Percentiles rank a stretch among this genome's conserved stretches.
Conservation (phyloP, 371 early-diverging fungal genomes). For the Basidiobolus meristosporus region DNA sequence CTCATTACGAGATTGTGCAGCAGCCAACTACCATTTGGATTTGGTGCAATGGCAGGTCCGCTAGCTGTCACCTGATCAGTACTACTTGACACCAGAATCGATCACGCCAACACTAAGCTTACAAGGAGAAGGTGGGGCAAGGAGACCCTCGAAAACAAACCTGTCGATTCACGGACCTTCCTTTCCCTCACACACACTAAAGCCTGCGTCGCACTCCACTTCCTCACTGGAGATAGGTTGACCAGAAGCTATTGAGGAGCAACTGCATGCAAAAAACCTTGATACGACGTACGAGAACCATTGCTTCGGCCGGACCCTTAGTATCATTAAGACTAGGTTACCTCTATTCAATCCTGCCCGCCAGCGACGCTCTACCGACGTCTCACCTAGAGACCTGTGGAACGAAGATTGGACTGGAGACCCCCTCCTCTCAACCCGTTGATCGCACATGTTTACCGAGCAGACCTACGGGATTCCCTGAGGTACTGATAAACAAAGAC, state of each 20-base stretch:
- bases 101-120: no score
- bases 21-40: constrained; percentile 37
- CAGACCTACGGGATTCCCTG: no score
- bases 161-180: constrained; percentile 59
- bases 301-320: constrained; percentile 26
- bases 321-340: no score
- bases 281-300: constrained; percentile 66
- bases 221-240: constrained; percentile 50
- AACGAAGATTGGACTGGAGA: no score
- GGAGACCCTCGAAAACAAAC: constrained; percentile 58
- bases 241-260: constrained; percentile 54
- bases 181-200: no score
- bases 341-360: no score
- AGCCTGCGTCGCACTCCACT: constrained; percentile 62
- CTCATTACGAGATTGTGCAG: constrained; percentile 42
- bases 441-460: no score
- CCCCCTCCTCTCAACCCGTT: no score
- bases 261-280: constrained; percentile 78
- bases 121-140: constrained; percentile 12
- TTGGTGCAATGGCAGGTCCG: constrained; percentile 73
- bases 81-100: constrained; percentile 74
- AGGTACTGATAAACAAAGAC: no score
- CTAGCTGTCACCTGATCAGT: constrained; percentile 53
- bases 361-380: no score
- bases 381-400: no score